Conservation (phyloP, 1,139 yeast species). For the Geotrichum bryndzae region DNA sequence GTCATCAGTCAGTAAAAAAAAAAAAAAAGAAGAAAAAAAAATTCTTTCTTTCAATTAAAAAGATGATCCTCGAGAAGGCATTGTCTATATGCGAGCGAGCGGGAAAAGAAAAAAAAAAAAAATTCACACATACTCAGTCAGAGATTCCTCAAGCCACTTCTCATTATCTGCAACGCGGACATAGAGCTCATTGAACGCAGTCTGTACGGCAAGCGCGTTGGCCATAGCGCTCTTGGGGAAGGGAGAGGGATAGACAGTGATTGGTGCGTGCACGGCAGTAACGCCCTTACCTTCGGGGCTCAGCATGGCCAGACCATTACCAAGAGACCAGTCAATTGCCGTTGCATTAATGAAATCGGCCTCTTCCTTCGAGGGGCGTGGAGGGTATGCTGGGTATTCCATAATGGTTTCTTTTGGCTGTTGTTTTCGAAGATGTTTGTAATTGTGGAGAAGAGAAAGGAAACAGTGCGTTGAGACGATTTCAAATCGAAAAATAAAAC, state of each 20-base stretch:
- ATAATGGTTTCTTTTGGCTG: slow-evolving; percentile 9
- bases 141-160: slow-evolving; percentile 56
- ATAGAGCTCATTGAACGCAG: slow-evolving; percentile 65
- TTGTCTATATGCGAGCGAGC: too few species aligned
- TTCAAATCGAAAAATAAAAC: background rate
- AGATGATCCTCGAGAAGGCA: too few species aligned
- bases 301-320: slow-evolving; percentile 74
- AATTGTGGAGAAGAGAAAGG: background rate
- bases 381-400: slow-evolving; percentile 17
- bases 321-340: slow-evolving; percentile 67
- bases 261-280: slow-evolving; percentile 68
- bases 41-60: background rate
- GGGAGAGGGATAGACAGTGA: slow-evolving; percentile 87
- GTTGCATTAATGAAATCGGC: slow-evolving; percentile 17
- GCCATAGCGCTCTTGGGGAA: slow-evolving; percentile 63
- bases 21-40: background rate
- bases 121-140: slow-evolving; percentile 38
- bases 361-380: slow-evolving; percentile 9
- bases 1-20: background rate
- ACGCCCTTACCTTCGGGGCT: slow-evolving; percentile 43
- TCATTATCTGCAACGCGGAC: slow-evolving; percentile 52
- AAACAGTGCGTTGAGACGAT: background rate
- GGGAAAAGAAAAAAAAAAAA: background rate
- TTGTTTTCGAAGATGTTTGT: background rate
- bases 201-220: slow-evolving; percentile 63